Base-by-base conservation (phyloP, 2,329 filamentous ascomycete species). In the Colletotrichum destructivum region DNA sequence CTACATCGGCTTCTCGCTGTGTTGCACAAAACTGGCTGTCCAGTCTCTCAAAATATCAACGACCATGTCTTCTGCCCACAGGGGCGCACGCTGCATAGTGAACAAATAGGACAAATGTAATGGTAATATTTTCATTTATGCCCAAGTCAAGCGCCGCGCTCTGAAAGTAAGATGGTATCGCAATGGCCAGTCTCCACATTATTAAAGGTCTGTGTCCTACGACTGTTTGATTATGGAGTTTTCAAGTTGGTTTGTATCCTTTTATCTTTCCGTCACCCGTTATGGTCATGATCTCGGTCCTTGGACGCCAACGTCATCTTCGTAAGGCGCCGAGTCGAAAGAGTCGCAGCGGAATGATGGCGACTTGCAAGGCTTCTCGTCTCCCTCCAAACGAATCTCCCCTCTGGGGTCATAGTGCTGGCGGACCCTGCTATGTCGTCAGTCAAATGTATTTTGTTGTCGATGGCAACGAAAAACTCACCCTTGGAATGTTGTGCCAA, bases 401-500 rank as follows among this genome's bases (percentile, higher is more conserved):
- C 69, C 69, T 26, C 63, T 66, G 7, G 69, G 57, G 3, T 54
- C 44, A 60, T 71, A 71, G 26, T 69, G 69, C n/a, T 44, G 55
- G 47, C 69, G 69, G 21, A 71, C 69, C 31, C 69, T 71, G 46
- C 4, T 35, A 31, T 21, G 8, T 12, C 0, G 18, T 71, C 18
- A 71, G 40, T 62, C 3, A 21, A 18, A 0, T 16, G 60, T 12
- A 38, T 31, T 2, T 26, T 5, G 23, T 47, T 7, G 13, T 21
- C 9, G n/a, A 9, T 47, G 15, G 11, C 6, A 4, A 8, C n/a
- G 3, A 4, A 26, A 31, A 26, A 57, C 69, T 62, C 46, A 72
- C 70, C 70, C 70, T 52, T 72, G 70, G 21, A 71, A 70, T 3
- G 70, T 72, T 1, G 47, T 70, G 35, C 70, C 66, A 35, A 72